Evolutionary conservation across 495 filamentous ascomycete species (phyloP), one percentile per base, ranked within the genome.

Genomic region (Daldinia loculata): DNA sequence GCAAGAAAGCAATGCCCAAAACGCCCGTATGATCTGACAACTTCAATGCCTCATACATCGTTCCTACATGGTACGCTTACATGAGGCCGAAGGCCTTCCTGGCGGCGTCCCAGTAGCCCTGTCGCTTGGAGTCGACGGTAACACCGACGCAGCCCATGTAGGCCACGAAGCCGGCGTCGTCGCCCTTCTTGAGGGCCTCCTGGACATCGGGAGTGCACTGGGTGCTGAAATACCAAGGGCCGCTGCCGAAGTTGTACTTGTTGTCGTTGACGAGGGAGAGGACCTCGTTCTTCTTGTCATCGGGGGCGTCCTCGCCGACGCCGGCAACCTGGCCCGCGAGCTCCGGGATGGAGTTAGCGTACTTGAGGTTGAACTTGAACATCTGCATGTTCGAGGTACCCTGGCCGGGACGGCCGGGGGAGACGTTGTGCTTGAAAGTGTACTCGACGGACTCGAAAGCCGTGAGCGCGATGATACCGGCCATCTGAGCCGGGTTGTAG

Each of bases 341-440:
- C 0, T 71, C 85, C 0, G 84, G 80, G 56, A 92, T 81, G 7
- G 84, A 87, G 3, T 78, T 56, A 8, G 89, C 92, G 76, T 94
- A 96, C 76, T 84, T 48, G 6, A 83, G 66, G 79, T 92, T 89
- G 81, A 76, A 91, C 8, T 77, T 60, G 15, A 84, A 79, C 61
- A 80, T 84, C 83, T 92, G 90, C 92, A 95, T 94, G 76, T 93
- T 93, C 24, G 89, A 85, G 0, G 92, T 96, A 19, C 93, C 93
- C 76, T 97, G 91, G 0, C 92, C 93, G 69, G 84, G 38, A 61
- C 77, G 36, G 4, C 88, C 84, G 6, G 92, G 89, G 61, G 75
- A 85, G 67, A 89, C 83, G 70, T 92, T 92, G 72, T 83, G 83
- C 71, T 88, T 92, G 81, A 84, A 91, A 74, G 87, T 84, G 79